Conservation (phyloP, 1,284 basidiomycete species). For the Tranzscheliella williamsii region DNA sequence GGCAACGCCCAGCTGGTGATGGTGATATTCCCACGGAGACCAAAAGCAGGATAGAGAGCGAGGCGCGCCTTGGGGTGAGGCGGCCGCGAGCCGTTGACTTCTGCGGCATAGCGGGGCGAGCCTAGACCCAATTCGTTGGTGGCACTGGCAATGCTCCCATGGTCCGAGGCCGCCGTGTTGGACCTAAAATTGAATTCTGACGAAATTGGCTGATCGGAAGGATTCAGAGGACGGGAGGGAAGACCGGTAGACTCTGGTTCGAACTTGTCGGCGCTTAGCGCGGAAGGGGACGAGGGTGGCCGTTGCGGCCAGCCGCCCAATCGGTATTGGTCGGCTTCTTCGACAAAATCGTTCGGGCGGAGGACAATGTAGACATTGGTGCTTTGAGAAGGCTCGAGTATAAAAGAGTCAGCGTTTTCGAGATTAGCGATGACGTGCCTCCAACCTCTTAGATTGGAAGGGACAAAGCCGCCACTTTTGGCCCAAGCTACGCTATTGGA, state of each 20-base stretch:
- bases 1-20: slow-evolving; percentile 34
- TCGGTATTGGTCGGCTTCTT: slow-evolving; percentile 23
- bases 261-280: not conserved
- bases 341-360: slow-evolving; percentile 36
- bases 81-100: slow-evolving; percentile 11
- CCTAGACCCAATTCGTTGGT: slow-evolving; percentile 18
- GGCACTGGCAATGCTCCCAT: slow-evolving; percentile 10
- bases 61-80: slow-evolving; percentile 8
- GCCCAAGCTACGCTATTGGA: slow-evolving; percentile 54
- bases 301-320: slow-evolving; percentile 12
- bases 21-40: slow-evolving; percentile 31
- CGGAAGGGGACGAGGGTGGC: slow-evolving; percentile 10
- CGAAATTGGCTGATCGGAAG: slow-evolving; percentile 2
- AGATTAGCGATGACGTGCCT: slow-evolving; percentile 55
- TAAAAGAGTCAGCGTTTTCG: slow-evolving; percentile 43
- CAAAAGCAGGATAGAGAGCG: slow-evolving; percentile 28
- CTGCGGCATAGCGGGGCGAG: slow-evolving; percentile 36
- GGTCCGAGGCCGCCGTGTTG: slow-evolving; percentile 21
- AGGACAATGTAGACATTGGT: slow-evolving; percentile 49
- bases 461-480: slow-evolving; percentile 44
- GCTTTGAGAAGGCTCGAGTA: slow-evolving; percentile 38
- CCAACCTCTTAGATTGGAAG: slow-evolving; percentile 47
- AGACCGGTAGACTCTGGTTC: slow-evolving; percentile 1
- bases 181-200: slow-evolving; percentile 30
- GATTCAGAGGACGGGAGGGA: slow-evolving; percentile 2